A percentile compares a stretch with the other conserved stretches of the same genome.
phyloP scores from a whole-genome alignment of 164 flowering plant species.

The Magnolia officinalis region DNA sequence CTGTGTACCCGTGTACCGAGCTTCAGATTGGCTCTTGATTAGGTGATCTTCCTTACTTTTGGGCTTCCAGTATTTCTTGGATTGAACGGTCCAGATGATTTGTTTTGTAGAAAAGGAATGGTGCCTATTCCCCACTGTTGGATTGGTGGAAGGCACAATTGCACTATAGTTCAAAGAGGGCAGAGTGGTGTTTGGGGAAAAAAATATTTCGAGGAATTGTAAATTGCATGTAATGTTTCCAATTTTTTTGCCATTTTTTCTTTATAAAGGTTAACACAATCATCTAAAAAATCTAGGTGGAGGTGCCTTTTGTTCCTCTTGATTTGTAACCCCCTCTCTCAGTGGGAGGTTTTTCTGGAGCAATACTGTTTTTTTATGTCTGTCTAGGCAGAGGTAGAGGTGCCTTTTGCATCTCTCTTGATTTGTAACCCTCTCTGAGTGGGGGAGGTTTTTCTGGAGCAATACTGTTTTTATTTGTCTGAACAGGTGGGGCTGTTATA shows the following conservation, averaged over 20 bases:
- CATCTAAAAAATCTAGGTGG: not conserved
- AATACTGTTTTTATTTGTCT: no score
- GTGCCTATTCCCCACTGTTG: not conserved
- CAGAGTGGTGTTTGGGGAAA: not conserved
- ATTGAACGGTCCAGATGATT: not conserved
- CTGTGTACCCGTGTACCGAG: not conserved
- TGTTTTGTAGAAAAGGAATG: not conserved
- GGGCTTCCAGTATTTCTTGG: not conserved
- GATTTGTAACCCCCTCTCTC: not conserved
- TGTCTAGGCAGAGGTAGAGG: not conserved
- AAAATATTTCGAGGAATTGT: not conserved
- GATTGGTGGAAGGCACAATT: not conserved
- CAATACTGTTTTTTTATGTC: no score
- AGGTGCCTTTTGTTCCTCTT: not conserved
- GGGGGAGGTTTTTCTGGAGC: no score
- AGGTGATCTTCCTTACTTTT: not conserved
- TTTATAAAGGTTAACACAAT: conserved; percentile 3
- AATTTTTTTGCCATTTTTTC: not conserved
- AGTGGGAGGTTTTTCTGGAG: no score
- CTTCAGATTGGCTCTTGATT: not conserved
- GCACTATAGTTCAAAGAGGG: not conserved
- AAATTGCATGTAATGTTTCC: not conserved
- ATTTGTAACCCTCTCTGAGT: not conserved
- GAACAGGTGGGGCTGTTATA: no score
- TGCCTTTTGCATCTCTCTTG: not conserved